Evolutionary conservation across 345 rosid species (phyloP).

Genomic region (Melaleuca quinquenervia): DNA sequence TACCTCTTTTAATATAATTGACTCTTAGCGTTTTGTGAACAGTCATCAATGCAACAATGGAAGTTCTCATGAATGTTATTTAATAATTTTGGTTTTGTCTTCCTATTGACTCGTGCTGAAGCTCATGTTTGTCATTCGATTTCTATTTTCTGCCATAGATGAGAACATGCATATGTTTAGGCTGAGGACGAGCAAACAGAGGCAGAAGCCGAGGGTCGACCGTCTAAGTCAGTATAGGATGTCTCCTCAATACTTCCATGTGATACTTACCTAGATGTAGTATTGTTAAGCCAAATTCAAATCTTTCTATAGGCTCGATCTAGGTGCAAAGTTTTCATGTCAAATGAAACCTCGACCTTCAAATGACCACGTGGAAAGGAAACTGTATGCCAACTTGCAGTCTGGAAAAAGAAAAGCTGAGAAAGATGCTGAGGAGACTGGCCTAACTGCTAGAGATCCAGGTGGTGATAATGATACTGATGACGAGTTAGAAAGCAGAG

Average conservation of each 20-base stretch:
- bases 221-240: not conserved
- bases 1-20: not conserved
- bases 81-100: not conserved
- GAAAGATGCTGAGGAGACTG: not conserved
- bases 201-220: not conserved
- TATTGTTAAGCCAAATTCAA: not conserved
- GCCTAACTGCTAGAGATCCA: not conserved
- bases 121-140: not conserved
- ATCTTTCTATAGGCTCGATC: not conserved
- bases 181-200: not conserved
- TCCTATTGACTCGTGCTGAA: not conserved
- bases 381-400: not conserved
- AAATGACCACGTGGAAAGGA: not conserved
- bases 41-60: not conserved
- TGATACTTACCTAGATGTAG: not conserved
- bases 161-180: not conserved
- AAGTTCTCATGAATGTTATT: not conserved
- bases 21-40: not conserved
- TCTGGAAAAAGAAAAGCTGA: not conserved
- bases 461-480: not conserved
- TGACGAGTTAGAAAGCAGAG: conserved; percentile 27
- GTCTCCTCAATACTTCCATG: not conserved
- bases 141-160: not conserved
- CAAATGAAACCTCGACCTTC: not conserved
- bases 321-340: not conserved